Conservation (phyloP, 208 protist genomes). For the Leishmania turanica region DNA sequence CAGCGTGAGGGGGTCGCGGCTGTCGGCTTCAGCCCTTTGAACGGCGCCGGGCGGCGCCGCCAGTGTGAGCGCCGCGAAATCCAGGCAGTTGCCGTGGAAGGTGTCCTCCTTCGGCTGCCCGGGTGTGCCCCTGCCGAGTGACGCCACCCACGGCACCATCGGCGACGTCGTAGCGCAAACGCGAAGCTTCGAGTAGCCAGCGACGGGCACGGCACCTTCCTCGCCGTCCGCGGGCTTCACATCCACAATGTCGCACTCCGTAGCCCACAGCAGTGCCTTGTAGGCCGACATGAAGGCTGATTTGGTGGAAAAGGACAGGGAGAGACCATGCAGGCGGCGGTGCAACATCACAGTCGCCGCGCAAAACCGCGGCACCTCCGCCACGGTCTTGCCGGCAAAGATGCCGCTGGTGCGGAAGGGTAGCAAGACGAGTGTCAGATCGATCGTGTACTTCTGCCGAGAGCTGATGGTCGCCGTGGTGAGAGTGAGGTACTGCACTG, state of each 20-base stretch:
- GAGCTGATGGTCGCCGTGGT: conserved; percentile 72
- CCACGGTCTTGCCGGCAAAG: conserved; percentile 48
- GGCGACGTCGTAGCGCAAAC: conserved; percentile 62
- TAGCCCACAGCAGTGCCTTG: conserved; percentile 82
- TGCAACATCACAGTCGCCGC: conserved; percentile 41
- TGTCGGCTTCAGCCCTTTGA: conserved; percentile 20
- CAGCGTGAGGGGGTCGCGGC: conserved; percentile 48
- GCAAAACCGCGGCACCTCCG: conserved; percentile 72
- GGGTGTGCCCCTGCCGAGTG: conserved; percentile 25
- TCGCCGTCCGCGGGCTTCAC: conserved; percentile 25
- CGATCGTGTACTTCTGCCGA: conserved; percentile 62
- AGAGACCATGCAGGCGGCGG: conserved; percentile 65
- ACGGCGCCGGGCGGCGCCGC: conserved; percentile 25
- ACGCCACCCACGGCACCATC: conserved; percentile 61
- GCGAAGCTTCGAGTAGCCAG: conserved; percentile 46
- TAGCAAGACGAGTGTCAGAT: conserved; percentile 75
- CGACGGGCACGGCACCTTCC: conserved; percentile 10
- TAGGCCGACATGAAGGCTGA: conserved; percentile 81
- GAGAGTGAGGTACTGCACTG: conserved; percentile 54
- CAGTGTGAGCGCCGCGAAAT: conserved; percentile 60
- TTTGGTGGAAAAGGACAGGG: conserved; percentile 74
- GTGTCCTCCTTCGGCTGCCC: conserved; percentile 30
- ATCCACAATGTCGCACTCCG: conserved; percentile 78
- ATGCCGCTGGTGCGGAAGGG: conserved; percentile 49
- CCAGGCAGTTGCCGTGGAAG: conserved; percentile 53